Evolutionary conservation across 495 filamentous ascomycete species (phyloP), one percentile per base, ranked within the genome.

Genomic region (Gamarada debralockiae): DNA sequence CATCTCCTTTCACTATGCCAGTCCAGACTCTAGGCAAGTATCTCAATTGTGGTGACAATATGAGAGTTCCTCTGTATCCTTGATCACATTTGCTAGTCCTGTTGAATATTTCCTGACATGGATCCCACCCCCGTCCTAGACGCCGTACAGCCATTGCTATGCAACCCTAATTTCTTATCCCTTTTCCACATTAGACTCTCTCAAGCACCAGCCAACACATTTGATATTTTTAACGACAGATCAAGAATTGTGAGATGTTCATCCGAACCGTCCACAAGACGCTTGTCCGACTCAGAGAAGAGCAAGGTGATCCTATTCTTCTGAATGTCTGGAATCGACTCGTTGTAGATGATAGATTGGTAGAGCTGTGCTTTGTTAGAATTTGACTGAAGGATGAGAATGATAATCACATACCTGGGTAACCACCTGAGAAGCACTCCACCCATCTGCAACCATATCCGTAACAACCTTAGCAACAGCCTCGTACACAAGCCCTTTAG

Each of bases 191-290:
- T 6, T 20, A 20, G 10, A 21, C 17, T 33, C 15, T 18, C 42
- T 58, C 25, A 62, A 46, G 52, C 48, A 9, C 65, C 68, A 25
- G 76, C 76, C 58, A 97, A 57, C 45, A 96, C 84, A 12, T 83
- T 83, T 0, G 87, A 84, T 65, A 97, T 83, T 60, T 87, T 81
- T 55, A 97, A 69, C 18, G 85, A 74, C 52, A 97, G 65, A 67
- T 99, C 93, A 36, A 97, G 66, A 39, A 97, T 86, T 8, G 86
- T 88, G 18, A 99, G 70, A 63, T 97, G 91, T 69, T 99, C 93
- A 64, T 99, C 95, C 3, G 90, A 85, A n/a, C 93, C 93, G 67
- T 99, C 95, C n/a, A 95, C 86, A 43, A 99, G 68, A 46, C 93
- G 79, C 75, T 95, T 97, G 60, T 99, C 93, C 46, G 90, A 73